A percentile compares a stretch with the other conserved stretches of the same genome.
phyloP scores from a whole-genome alignment of 2,329 filamentous ascomycete genomes.

The Hypoxylon sp. region DNA sequence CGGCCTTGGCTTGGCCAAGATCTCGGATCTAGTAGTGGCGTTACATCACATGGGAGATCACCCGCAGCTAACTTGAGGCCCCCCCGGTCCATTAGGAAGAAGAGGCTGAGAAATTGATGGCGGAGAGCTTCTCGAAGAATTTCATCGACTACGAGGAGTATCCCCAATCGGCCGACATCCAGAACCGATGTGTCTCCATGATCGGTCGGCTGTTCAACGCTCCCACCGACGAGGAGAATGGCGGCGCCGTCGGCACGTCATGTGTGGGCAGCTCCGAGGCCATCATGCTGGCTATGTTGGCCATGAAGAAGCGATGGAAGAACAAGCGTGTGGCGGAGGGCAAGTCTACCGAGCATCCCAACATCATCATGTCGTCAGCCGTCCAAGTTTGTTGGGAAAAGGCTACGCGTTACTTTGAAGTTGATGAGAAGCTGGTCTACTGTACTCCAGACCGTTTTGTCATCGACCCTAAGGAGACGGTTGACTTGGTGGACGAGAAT shows the following conservation, averaged over 20 bases:
- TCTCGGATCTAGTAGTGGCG: slow-evolving; percentile 13
- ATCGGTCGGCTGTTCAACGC: slow-evolving; percentile 90
- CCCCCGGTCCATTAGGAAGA: slow-evolving; percentile 74
- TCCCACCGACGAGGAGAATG: slow-evolving; percentile 62
- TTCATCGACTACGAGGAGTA: slow-evolving; percentile 93
- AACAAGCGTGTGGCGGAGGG: slow-evolving; percentile 84
- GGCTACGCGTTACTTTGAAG: slow-evolving; percentile 86
- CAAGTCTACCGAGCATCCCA: slow-evolving; percentile 81
- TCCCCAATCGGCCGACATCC: slow-evolving; percentile 81
- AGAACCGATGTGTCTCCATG: slow-evolving; percentile 92
- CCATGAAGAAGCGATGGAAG: slow-evolving; percentile 96
- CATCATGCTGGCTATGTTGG: slow-evolving; percentile 82
- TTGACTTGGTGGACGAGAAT: slow-evolving; percentile 70
- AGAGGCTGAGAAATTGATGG: slow-evolving; percentile 95
- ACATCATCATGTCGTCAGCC: slow-evolving; percentile 94
- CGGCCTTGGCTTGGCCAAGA: slow-evolving; percentile 12
- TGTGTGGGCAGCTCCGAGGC: slow-evolving; percentile 91
- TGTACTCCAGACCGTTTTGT: slow-evolving; percentile 69
- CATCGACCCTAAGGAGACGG: slow-evolving; percentile 69
- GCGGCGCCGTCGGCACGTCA: slow-evolving; percentile 82
- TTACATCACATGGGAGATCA: slow-evolving; percentile 12
- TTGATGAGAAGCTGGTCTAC: slow-evolving; percentile 85
- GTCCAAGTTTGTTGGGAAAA: slow-evolving; percentile 99
- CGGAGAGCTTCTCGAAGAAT: slow-evolving; percentile 91
- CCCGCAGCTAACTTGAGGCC: slow-evolving; percentile 19